phyloP scores from a whole-genome alignment of 768 basidiomycete species.

The Gelatoporia subvermispora region DNA sequence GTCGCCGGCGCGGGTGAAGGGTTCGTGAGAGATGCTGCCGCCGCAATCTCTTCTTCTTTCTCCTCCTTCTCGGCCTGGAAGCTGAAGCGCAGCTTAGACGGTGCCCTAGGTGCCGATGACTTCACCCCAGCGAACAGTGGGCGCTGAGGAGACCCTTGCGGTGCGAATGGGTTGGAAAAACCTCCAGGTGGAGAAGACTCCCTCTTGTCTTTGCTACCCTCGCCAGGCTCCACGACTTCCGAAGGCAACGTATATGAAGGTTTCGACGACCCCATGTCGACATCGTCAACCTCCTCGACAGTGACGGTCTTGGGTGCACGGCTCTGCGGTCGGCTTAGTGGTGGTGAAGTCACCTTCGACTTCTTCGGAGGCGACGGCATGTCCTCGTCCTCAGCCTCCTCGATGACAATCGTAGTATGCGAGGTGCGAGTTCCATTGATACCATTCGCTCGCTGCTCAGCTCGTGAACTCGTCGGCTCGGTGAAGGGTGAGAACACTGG shows the following conservation, averaged over 20 bases:
- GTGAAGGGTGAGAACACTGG: background rate
- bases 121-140: conserved; percentile 26
- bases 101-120: conserved; percentile 62
- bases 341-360: conserved; percentile 33
- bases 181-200: conserved; percentile 3
- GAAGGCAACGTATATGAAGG: conserved; percentile 22
- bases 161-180: background rate
- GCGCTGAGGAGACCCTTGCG: background rate
- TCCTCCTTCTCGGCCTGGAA: conserved; percentile 53
- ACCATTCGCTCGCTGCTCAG: conserved; percentile 3
- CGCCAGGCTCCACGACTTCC: conserved; percentile 37
- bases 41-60: conserved; percentile 12
- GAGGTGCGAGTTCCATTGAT: background rate
- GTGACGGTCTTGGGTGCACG: conserved; percentile 3
- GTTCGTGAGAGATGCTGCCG: conserved; percentile 7
- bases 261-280: conserved; percentile 25
- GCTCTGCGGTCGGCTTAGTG: background rate
- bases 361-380: conserved; percentile 40
- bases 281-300: conserved; percentile 31
- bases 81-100: conserved; percentile 74
- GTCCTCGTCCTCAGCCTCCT: conserved; percentile 35
- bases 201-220: conserved; percentile 9
- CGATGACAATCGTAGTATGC: conserved; percentile 19
- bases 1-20: conserved; percentile 27
- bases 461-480: conserved; percentile 10